These are phyloP conservation scores for Castanea sativa DNA, from an alignment of 306 rosid species.

Conservation along the genomic window DNA sequence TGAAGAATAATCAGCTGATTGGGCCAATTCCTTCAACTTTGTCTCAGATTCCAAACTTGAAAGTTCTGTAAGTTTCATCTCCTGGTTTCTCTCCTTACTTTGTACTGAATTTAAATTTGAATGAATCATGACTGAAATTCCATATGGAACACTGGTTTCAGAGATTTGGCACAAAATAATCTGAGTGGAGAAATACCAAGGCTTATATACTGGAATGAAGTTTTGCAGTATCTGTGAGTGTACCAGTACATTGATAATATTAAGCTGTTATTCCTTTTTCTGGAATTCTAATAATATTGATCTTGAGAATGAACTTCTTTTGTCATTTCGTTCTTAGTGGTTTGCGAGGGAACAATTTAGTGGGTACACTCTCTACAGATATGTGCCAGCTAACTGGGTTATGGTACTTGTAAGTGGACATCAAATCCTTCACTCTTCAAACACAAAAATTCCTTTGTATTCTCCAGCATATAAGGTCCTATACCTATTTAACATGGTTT, in stretches of 20 bases:
- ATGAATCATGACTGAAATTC: constrained; percentile 4
- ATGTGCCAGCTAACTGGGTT: constrained; percentile 92
- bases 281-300: background rate
- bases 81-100: background rate
- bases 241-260: background rate
- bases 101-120: background rate
- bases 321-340: constrained; percentile 48
- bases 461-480: background rate
- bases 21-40: constrained; percentile 96
- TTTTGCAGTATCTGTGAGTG: constrained; percentile 93
- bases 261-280: background rate
- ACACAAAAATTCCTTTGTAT: background rate
- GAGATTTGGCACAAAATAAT: constrained; percentile 90
- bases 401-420: constrained; percentile 92
- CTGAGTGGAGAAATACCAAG: constrained; percentile 97
- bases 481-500: background rate
- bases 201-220: constrained; percentile 98
- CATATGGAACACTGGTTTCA: constrained; percentile 21
- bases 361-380: constrained; percentile 85
- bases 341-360: constrained; percentile 87
- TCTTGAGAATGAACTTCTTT: background rate
- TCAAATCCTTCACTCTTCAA: background rate
- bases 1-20: constrained; percentile 76
- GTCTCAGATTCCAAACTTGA: constrained; percentile 98
- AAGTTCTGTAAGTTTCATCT: constrained; percentile 65